Evolutionary conservation across 768 basidiomycete genomes (phyloP).

Genomic region (Amanita polypyramis): DNA sequence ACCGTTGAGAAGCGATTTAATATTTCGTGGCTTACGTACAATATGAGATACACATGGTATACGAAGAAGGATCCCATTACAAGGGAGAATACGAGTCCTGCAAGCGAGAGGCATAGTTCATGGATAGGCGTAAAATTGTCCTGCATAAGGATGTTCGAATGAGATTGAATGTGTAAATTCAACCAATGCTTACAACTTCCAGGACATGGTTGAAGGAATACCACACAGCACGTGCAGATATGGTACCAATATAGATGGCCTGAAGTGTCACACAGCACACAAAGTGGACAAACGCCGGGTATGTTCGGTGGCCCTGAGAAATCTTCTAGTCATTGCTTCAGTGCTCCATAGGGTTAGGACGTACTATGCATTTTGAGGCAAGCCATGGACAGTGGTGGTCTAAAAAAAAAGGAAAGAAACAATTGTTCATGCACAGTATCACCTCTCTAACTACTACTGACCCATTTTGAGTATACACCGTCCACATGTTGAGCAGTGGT

Average conservation of each 20-base stretch:
- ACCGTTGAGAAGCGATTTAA: background rate
- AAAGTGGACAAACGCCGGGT: constrained; percentile 78
- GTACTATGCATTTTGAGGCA: constrained; percentile 64
- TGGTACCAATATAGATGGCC: constrained; percentile 44
- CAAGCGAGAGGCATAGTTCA: constrained; percentile 52
- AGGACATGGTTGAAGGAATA: constrained; percentile 59
- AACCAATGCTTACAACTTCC: constrained; percentile 37
- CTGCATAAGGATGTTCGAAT: constrained; percentile 20
- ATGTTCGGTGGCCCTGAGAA: constrained; percentile 68
- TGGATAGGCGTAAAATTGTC: constrained; percentile 61
- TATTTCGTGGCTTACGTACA: constrained; percentile 31
- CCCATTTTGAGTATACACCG: constrained; percentile 83
- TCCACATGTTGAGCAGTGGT: constrained; percentile 68
- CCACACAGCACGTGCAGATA: constrained; percentile 44
- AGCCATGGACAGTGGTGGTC: constrained; percentile 89
- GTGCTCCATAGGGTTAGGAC: constrained; percentile 12
- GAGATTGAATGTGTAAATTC: background rate
- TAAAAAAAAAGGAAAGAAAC: constrained; percentile 18
- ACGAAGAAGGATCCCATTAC: constrained; percentile 66
- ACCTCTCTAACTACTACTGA: constrained; percentile 21
- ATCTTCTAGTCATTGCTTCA: background rate
- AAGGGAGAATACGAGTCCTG: constrained; percentile 47
- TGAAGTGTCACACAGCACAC: constrained; percentile 53
- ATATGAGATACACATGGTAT: constrained; percentile 71
- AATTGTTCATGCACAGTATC: background rate